Evolutionary conservation across 1,284 basidiomycete genomes (phyloP).

Genomic region (Chalciporus piperatoides): DNA sequence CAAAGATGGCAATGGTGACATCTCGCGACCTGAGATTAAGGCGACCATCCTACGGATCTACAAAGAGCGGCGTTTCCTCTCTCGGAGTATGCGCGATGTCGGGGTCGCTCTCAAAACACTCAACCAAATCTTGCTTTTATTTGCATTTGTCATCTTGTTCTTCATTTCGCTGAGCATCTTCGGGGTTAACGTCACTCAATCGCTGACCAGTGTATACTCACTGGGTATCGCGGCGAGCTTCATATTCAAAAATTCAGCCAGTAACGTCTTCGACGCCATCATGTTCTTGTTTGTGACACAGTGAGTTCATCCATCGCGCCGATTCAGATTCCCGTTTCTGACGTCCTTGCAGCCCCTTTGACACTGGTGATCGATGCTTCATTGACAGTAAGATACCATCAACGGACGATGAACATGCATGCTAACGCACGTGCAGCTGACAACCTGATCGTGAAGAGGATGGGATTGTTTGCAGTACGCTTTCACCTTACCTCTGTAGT

Average conservation of each 20-base stretch:
- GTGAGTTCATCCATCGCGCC: conserved; percentile 37
- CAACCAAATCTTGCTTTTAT: conserved; percentile 56
- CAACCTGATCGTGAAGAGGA: conserved; percentile 71
- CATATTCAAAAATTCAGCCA: conserved; percentile 70
- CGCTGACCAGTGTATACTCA: conserved; percentile 66
- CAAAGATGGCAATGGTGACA: conserved; percentile 73
- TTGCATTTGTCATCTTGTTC: conserved; percentile 62
- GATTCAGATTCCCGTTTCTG: conserved; percentile 14
- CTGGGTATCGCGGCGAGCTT: conserved; percentile 69
- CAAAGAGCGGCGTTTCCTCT: conserved; percentile 69
- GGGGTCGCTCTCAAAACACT: conserved; percentile 60
- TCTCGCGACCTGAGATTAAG: conserved; percentile 77
- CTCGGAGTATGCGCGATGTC: conserved; percentile 71
- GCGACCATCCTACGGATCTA: conserved; percentile 67
- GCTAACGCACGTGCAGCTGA: conserved; percentile 41
- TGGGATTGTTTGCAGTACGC: conserved; percentile 64
- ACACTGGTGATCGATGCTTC: conserved; percentile 74
- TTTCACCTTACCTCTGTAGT: conserved; percentile 13
- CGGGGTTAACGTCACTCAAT: conserved; percentile 56
- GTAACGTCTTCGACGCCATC: conserved; percentile 69
- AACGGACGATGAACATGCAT: background rate
- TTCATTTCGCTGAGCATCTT: conserved; percentile 73
- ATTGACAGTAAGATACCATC: conserved; percentile 49
- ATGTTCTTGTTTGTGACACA: conserved; percentile 80
- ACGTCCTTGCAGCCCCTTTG: conserved; percentile 52